These are phyloP conservation scores for Tricholoma flavovirens DNA, from an alignment of 768 basidiomycete genomes.

Conservation along the genomic window DNA sequence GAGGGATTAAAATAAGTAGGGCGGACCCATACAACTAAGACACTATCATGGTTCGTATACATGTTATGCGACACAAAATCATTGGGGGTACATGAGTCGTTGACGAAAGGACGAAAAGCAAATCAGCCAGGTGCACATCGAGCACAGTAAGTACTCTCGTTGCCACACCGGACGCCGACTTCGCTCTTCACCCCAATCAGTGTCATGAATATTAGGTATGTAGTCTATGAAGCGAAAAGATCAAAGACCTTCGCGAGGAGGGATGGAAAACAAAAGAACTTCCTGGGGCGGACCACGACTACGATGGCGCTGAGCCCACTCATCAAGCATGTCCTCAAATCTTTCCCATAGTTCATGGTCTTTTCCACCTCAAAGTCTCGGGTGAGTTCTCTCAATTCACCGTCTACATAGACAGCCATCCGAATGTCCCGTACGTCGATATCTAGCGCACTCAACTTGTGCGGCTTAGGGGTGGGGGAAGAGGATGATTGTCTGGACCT, in stretches of 20 bases:
- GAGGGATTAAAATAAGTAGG: no score
- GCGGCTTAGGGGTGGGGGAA: conserved; percentile 12
- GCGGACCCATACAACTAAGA: no score
- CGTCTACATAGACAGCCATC: conserved; percentile 17
- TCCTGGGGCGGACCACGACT: conserved; percentile 15
- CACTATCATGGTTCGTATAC: no score
- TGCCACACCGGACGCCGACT: conserved; percentile 11
- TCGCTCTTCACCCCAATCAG: conserved; percentile 11
- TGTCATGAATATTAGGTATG: conserved; percentile 4
- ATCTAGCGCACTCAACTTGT: conserved; percentile 14
- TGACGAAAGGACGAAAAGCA: not conserved
- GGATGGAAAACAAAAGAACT: conserved; percentile 1
- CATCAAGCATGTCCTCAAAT: conserved; percentile 10
- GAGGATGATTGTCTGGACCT: conserved; percentile 11
- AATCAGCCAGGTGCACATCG: not conserved
- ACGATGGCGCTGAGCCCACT: conserved; percentile 14
- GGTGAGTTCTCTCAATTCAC: conserved; percentile 10
- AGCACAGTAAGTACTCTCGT: conserved; percentile 8
- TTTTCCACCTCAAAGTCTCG: conserved; percentile 12
- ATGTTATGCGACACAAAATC: no score
- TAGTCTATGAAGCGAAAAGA: not conserved
- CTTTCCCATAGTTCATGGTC: conserved; percentile 14
- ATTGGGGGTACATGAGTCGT: not conserved
- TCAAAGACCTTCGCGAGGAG: not conserved
- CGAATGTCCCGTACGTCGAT: conserved; percentile 17